Conservation (phyloP, 805 yeast genomes). For the Teunomyces kruisii region DNA sequence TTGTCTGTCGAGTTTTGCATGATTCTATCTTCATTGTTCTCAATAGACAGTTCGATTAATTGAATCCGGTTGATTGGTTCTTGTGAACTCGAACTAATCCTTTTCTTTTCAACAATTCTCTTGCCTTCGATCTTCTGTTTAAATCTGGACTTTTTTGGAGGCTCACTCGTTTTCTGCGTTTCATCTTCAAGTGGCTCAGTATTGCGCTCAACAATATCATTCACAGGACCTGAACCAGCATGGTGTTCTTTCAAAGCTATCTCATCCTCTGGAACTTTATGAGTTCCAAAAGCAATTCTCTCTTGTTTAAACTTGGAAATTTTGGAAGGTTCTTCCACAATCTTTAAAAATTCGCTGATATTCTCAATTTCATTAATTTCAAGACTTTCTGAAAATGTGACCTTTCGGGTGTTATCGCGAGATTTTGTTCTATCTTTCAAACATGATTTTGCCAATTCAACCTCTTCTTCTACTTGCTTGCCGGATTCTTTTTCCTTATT, state of each 20-base stretch:
- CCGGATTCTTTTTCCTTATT: slow-evolving; percentile 9
- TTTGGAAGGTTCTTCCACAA: slow-evolving; percentile 15
- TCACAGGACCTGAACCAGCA: slow-evolving; percentile 6
- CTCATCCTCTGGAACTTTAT: background rate
- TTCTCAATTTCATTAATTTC: slow-evolving; percentile 63
- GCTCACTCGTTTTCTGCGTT: too few relatives aligned
- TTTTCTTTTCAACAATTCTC: background rate
- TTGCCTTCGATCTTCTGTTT: slow-evolving; percentile 1
- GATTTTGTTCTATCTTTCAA: background rate
- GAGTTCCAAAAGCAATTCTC: background rate
- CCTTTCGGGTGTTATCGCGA: slow-evolving; percentile 31
- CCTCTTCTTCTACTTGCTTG: background rate
- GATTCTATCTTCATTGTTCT: slow-evolving; percentile 11
- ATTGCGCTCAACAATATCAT: slow-evolving; percentile 12
- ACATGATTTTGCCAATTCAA: background rate
- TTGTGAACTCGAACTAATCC: background rate
- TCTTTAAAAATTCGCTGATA: slow-evolving; percentile 47
- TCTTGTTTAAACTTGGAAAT: slow-evolving; percentile 13
- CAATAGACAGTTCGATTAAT: slow-evolving; percentile 13
- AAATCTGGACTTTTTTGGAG: background rate
- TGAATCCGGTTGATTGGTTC: slow-evolving; percentile 13
- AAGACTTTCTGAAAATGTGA: slow-evolving; percentile 51
- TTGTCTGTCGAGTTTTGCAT: background rate
- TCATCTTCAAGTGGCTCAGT: background rate
- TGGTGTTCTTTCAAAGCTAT: background rate